Evolutionary conservation across 257 asterid genomes (phyloP).

Genomic region (Lavandula angustifolia): DNA sequence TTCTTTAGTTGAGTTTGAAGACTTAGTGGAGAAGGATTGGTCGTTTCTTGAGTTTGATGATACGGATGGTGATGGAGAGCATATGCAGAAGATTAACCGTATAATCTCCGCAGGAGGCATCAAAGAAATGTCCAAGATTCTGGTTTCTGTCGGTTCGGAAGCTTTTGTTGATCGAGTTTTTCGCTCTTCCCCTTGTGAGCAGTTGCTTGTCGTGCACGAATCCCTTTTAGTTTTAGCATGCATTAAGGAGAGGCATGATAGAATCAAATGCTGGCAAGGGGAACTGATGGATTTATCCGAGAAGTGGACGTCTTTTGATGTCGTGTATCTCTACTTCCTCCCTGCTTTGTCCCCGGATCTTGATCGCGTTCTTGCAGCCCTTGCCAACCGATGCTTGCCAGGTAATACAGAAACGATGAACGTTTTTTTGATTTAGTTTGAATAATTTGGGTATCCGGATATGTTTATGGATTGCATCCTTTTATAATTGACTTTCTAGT

Average conservation of each 20-base stretch:
- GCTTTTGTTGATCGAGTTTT: constrained; percentile 71
- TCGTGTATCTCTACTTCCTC: constrained; percentile 72
- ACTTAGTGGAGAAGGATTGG: constrained; percentile 73
- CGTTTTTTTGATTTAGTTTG: too few species aligned
- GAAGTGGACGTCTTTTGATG: constrained; percentile 74
- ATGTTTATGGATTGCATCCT: too few species aligned
- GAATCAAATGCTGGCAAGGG: constrained; percentile 91
- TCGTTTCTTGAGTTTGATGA: constrained; percentile 64
- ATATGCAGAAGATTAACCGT: constrained; percentile 43
- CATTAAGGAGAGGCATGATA: constrained; percentile 73
- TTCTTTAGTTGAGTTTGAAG: constrained; percentile 57
- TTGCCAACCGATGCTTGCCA: constrained; percentile 65
- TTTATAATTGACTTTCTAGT: too few species aligned
- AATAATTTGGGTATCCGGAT: too few species aligned
- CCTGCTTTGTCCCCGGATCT: constrained; percentile 72
- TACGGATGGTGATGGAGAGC: constrained; percentile 44
- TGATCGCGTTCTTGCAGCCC: constrained; percentile 58
- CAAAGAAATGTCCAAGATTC: constrained; percentile 56
- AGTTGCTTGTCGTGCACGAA: constrained; percentile 71
- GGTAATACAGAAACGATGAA: constrained; percentile 45
- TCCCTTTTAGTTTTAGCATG: constrained; percentile 70
- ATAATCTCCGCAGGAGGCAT: constrained; percentile 60
- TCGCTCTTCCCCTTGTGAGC: constrained; percentile 48
- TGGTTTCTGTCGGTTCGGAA: constrained; percentile 76
- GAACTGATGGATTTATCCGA: constrained; percentile 63